Evolutionary conservation across 306 rosid genomes (phyloP).

Genomic region (Vigna unguiculata): DNA sequence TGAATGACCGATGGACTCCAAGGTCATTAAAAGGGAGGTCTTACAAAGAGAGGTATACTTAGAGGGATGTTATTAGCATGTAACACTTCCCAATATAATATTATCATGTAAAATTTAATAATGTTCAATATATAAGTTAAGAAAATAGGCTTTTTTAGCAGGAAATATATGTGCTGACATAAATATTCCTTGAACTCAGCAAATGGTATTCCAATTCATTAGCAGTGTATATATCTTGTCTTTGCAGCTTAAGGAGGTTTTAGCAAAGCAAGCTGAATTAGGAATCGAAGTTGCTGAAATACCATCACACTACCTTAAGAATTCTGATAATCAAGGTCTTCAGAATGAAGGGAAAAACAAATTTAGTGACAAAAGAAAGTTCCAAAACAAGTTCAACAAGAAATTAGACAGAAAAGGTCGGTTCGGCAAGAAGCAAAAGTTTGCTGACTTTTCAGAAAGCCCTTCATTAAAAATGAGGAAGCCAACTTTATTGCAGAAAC

Average conservation of each 20-base stretch:
- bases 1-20: slow-evolving; percentile 38
- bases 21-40: slow-evolving; percentile 59
- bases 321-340: slow-evolving; percentile 50
- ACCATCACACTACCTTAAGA: slow-evolving; percentile 73
- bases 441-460: slow-evolving; percentile 32
- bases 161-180: slow-evolving; percentile 2
- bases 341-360: slow-evolving; percentile 50
- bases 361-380: slow-evolving; percentile 49
- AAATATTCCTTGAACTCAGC: not conserved
- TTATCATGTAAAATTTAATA: slow-evolving; percentile 15
- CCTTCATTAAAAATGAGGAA: slow-evolving; percentile 47
- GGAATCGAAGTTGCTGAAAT: slow-evolving; percentile 97
- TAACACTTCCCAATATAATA: not conserved
- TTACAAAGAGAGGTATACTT: slow-evolving; percentile 64
- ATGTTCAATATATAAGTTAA: slow-evolving; percentile 28
- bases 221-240: slow-evolving; percentile 24
- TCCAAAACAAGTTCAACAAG: slow-evolving; percentile 54
- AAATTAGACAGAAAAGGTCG: slow-evolving; percentile 53
- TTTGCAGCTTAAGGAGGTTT: slow-evolving; percentile 84
- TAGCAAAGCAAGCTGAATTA: slow-evolving; percentile 89
- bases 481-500: slow-evolving; percentile 83
- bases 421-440: slow-evolving; percentile 63
- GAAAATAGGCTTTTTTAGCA: not conserved
- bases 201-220: not conserved
- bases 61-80: slow-evolving; percentile 13